A percentile compares a stretch with the other conserved stretches of the same genome.
These are phyloP conservation scores for Ceratobasidium sp. DNA, from an alignment of 1,284 basidiomycete species.

Conservation along the genomic window DNA sequence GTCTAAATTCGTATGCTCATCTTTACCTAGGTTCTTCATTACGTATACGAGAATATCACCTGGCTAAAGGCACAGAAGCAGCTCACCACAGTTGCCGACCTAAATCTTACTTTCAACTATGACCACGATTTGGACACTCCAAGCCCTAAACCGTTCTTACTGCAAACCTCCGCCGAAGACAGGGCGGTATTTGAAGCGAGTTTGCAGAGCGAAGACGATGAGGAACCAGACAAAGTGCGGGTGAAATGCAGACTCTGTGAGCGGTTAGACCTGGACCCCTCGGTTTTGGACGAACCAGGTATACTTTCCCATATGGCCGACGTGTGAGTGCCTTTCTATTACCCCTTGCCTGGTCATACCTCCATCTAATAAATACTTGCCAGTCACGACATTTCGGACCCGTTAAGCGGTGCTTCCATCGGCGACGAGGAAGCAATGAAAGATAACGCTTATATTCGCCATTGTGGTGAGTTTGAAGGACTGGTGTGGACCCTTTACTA, in stretches of 20 bases:
- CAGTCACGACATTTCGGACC: slow-evolving; percentile 3
- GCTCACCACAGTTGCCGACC: not conserved
- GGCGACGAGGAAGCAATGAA: not conserved
- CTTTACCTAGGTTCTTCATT: not conserved
- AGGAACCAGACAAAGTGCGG: not conserved
- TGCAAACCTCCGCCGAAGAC: not conserved
- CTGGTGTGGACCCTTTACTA: too few relatives aligned
- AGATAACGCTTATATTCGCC: not conserved
- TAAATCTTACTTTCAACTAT: not conserved
- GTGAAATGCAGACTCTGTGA: not conserved
- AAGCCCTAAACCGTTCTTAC: not conserved
- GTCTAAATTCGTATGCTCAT: not conserved
- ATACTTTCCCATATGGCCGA: not conserved
- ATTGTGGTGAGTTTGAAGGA: not conserved
- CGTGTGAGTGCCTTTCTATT: not conserved
- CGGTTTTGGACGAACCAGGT: not conserved
- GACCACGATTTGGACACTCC: not conserved
- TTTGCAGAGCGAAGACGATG: too few relatives aligned
- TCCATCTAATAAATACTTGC: too few relatives aligned
- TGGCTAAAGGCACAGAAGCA: not conserved
- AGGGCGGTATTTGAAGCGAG: not conserved
- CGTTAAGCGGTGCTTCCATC: not conserved
- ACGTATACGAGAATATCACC: not conserved
- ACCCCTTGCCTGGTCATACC: too few relatives aligned
- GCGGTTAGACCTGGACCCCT: not conserved